Conservation (phyloP, 495 filamentous ascomycete genomes). For the Daldinia childiae region DNA sequence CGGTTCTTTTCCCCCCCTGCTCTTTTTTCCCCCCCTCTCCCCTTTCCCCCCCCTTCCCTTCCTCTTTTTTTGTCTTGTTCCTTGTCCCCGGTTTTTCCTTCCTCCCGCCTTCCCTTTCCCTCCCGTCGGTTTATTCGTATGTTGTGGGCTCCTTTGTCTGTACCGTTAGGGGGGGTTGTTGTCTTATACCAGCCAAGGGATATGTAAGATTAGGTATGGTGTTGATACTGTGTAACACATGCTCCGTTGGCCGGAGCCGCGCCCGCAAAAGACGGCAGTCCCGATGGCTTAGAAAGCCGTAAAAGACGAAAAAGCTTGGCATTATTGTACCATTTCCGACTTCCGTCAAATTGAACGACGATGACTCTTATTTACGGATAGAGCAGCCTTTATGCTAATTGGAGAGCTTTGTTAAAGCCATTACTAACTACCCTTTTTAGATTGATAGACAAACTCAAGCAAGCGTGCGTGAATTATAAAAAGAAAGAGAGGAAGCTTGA, state of each 20-base stretch:
- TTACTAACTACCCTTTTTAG: neutral
- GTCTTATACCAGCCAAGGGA: no score
- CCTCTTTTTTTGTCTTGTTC: no score
- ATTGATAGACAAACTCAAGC: neutral
- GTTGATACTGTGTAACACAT: constrained; percentile 11
- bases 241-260: constrained; percentile 36
- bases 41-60: no score
- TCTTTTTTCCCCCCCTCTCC: no score
- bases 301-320: constrained; percentile 43
- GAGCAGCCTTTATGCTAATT: neutral
- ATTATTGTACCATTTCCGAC: constrained; percentile 35
- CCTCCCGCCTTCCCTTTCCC: no score
- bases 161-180: no score
- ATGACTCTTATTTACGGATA: neutral
- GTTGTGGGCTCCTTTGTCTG: no score
- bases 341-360: constrained; percentile 3
- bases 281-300: constrained; percentile 20
- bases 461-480: neutral
- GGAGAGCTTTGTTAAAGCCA: neutral
- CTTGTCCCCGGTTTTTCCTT: no score
- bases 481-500: neutral
- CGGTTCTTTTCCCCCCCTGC: no score
- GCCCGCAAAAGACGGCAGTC: constrained; percentile 19
- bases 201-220: neutral
- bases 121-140: no score